A percentile compares a stretch with the other conserved stretches of the same genome.
These are phyloP conservation scores for Cyamopsis tetragonoloba DNA, from an alignment of 306 rosid species.

Conservation along the genomic window DNA sequence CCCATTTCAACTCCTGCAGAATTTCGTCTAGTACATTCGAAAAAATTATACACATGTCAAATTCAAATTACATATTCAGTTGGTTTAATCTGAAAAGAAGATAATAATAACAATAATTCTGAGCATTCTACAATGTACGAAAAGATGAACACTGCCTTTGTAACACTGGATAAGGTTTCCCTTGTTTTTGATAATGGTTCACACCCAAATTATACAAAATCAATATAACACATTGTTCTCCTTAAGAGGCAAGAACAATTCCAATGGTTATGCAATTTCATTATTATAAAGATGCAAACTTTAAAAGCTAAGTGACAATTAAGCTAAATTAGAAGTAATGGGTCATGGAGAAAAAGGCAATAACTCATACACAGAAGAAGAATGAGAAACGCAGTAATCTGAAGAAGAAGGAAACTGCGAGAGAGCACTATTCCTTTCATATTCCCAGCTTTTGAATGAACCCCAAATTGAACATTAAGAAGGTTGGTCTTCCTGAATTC, in stretches of 20 bases:
- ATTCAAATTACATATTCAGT: background rate
- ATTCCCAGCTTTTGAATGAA: conserved; percentile 26
- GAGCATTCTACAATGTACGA: background rate
- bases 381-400: conserved; percentile 24
- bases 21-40: background rate
- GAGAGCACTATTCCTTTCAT: conserved; percentile 38
- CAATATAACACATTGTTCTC: background rate
- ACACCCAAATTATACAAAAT: background rate
- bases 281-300: background rate
- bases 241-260: background rate
- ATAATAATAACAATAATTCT: too few species aligned
- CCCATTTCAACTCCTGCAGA: background rate
- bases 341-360: background rate
- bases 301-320: background rate
- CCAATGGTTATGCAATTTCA: conserved; percentile 8
- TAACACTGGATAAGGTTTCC: background rate
- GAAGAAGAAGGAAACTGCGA: conserved; percentile 28
- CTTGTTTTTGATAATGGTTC: background rate
- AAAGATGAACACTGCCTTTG: background rate
- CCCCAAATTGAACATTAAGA: conserved; percentile 13
- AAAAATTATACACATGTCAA: background rate
- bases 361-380: conserved; percentile 37
- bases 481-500: background rate
- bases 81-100: too few species aligned
- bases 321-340: background rate